phyloP scores from a whole-genome alignment of 257 asterid genomes.

The Nicotiana paniculata region DNA sequence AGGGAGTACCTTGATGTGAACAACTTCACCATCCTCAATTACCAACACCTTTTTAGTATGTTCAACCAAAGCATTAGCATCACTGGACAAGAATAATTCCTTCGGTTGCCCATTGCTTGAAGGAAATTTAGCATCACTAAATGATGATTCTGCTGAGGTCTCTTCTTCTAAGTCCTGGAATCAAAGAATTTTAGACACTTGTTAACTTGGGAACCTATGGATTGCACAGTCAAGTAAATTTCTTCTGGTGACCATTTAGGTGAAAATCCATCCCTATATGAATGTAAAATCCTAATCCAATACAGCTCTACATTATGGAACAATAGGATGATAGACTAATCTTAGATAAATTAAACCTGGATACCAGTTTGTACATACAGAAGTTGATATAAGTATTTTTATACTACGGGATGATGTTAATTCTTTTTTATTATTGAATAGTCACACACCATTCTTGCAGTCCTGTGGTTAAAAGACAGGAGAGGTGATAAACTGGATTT shows the following conservation, averaged over 20 bases:
- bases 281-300: neutral
- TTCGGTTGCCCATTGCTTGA: conserved; percentile 62
- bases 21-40: conserved; percentile 82
- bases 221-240: neutral
- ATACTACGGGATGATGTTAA: neutral
- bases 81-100: conserved; percentile 83
- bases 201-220: neutral
- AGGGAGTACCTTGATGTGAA: conserved; percentile 67
- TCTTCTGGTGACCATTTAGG: neutral
- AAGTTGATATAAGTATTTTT: neutral
- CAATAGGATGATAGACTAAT: neutral
- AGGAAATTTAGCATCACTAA: conserved; percentile 51
- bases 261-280: neutral
- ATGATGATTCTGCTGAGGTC: conserved; percentile 44
- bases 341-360: neutral
- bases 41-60: conserved; percentile 88
- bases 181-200: neutral
- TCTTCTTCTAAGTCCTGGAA: conserved; percentile 60
- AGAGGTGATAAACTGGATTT: neutral
- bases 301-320: neutral
- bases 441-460: neutral
- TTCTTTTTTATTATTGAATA: neutral
- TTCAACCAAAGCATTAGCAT: conserved; percentile 88
- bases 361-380: neutral
- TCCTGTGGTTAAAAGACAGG: neutral